Evolutionary conservation across 2,329 filamentous ascomycete genomes (phyloP).

Genomic region (Coleophoma eucalyptorum): DNA sequence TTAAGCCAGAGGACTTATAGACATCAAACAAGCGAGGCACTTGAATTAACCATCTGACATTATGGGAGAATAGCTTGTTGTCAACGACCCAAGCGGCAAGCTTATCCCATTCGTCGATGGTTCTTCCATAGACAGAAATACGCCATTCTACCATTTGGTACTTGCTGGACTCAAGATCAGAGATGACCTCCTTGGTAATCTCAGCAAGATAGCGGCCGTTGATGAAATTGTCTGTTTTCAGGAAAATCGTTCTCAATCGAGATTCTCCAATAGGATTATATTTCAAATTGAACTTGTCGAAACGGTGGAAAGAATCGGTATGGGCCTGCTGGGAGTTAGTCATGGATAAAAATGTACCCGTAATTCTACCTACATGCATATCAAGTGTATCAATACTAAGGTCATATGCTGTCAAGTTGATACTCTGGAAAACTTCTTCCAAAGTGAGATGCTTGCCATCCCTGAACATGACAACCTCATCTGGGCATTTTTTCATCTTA

Average conservation of each 20-base stretch:
- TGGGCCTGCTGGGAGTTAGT: constrained; percentile 60
- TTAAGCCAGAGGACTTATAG: constrained; percentile 83
- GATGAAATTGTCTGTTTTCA: constrained; percentile 98
- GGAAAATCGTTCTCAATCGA: constrained; percentile 90
- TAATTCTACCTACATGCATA: constrained; percentile 74
- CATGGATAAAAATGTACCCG: not conserved
- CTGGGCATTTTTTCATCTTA: constrained; percentile 98
- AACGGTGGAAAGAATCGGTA: constrained; percentile 96
- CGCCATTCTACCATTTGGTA: constrained; percentile 99
- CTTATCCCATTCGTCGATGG: constrained; percentile 94
- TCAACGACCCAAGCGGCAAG: constrained; percentile 96
- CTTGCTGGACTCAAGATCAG: constrained; percentile 96
- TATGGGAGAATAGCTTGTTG: constrained; percentile 96
- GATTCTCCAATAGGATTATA: constrained; percentile 98
- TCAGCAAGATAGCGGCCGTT: constrained; percentile 93
- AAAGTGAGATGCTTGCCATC: constrained; percentile 91
- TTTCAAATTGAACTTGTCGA: constrained; percentile 99
- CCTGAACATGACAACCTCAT: constrained; percentile 88
- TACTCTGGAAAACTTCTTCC: constrained; percentile 92
- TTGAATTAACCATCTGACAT: constrained; percentile 95
- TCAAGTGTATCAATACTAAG: constrained; percentile 97
- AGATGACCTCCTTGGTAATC: constrained; percentile 96
- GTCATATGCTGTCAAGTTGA: constrained; percentile 96
- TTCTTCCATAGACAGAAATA: constrained; percentile 93
- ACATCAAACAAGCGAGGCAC: constrained; percentile 93